These are phyloP conservation scores for Datisca glomerata DNA, from an alignment of 306 rosid species.

Conservation along the genomic window DNA sequence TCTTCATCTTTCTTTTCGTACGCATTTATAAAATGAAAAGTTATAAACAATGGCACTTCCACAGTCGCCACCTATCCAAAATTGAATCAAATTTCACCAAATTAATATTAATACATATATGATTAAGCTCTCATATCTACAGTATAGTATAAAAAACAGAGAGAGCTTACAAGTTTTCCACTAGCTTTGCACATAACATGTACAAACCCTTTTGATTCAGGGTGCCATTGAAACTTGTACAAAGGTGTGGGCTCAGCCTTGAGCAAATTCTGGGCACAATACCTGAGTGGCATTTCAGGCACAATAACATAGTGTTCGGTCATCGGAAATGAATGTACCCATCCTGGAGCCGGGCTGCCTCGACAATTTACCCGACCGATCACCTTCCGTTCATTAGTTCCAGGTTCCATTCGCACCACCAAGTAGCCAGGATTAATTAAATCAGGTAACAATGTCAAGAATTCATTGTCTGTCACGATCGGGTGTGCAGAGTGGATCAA, in stretches of 20 bases:
- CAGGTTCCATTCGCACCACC: slow-evolving; percentile 59
- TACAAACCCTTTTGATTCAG: slow-evolving; percentile 53
- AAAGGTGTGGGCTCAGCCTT: slow-evolving; percentile 82
- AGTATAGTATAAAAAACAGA: not conserved
- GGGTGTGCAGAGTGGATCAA: slow-evolving; percentile 90
- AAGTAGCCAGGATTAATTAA: slow-evolving; percentile 61
- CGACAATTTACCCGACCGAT: slow-evolving; percentile 65
- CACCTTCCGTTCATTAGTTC: slow-evolving; percentile 62
- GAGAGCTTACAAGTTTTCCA: slow-evolving; percentile 51
- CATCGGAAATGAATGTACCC: slow-evolving; percentile 92
- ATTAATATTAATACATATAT: no score
- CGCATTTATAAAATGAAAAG: slow-evolving; percentile 91
- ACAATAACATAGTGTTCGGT: slow-evolving; percentile 62
- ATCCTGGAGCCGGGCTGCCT: slow-evolving; percentile 61
- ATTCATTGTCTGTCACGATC: slow-evolving; percentile 63
- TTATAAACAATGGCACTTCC: slow-evolving; percentile 72
- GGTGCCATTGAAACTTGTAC: slow-evolving; percentile 89
- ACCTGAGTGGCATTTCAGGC: slow-evolving; percentile 87
- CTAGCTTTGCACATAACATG: slow-evolving; percentile 83
- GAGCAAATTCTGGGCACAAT: slow-evolving; percentile 66
- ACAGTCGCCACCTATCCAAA: slow-evolving; percentile 61
- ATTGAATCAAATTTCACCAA: no score
- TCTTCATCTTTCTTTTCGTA: slow-evolving; percentile 76
- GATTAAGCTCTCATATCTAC: not conserved
- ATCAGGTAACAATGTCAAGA: slow-evolving; percentile 70